Evolutionary conservation across 2,329 filamentous ascomycete species (phyloP).

Genomic region (Ascomycota sp.): DNA sequence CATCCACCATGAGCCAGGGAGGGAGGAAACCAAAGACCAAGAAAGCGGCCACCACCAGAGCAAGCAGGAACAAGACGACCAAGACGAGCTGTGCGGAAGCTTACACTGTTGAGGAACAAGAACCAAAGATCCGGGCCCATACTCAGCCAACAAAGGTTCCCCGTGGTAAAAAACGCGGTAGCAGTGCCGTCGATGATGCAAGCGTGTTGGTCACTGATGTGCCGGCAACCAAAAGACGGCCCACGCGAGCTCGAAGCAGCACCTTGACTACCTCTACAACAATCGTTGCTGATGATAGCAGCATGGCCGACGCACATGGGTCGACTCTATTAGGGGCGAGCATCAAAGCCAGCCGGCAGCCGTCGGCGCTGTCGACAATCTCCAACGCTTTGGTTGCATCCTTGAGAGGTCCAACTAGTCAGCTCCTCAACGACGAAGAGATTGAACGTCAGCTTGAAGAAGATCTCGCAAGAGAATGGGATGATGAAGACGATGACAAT

Average conservation of each 20-base stretch:
- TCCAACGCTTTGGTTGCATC: slow-evolving; percentile 31
- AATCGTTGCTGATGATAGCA: slow-evolving; percentile 18
- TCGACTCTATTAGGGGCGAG: slow-evolving; percentile 18
- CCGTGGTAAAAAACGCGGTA: slow-evolving; percentile 42
- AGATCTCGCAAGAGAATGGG: slow-evolving; percentile 36
- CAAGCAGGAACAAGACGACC: slow-evolving; percentile 18
- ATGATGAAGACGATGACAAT: slow-evolving; percentile 30
- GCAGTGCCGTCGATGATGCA: slow-evolving; percentile 34
- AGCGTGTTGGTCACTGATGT: slow-evolving; percentile 20
- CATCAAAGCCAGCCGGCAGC: slow-evolving; percentile 10
- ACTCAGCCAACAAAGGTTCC: slow-evolving; percentile 17
- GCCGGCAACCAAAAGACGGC: slow-evolving; percentile 38
- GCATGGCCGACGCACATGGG: slow-evolving; percentile 16
- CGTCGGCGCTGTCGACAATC: slow-evolving; percentile 18
- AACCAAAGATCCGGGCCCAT: slow-evolving; percentile 7
- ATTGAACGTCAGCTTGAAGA: slow-evolving; percentile 45
- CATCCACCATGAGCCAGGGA: slow-evolving; percentile 36
- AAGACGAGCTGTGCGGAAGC: slow-evolving; percentile 24
- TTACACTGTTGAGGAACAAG: slow-evolving; percentile 3
- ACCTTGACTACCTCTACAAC: slow-evolving; percentile 19
- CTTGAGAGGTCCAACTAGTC: slow-evolving; percentile 15
- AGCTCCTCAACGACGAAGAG: slow-evolving; percentile 38
- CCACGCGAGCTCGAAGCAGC: slow-evolving; percentile 29
- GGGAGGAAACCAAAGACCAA: slow-evolving; percentile 37
- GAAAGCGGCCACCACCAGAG: slow-evolving; percentile 30